Evolutionary conservation across 139 green algal genomes (phyloP).

Genomic region (Chlamydomonas eustigma): DNA sequence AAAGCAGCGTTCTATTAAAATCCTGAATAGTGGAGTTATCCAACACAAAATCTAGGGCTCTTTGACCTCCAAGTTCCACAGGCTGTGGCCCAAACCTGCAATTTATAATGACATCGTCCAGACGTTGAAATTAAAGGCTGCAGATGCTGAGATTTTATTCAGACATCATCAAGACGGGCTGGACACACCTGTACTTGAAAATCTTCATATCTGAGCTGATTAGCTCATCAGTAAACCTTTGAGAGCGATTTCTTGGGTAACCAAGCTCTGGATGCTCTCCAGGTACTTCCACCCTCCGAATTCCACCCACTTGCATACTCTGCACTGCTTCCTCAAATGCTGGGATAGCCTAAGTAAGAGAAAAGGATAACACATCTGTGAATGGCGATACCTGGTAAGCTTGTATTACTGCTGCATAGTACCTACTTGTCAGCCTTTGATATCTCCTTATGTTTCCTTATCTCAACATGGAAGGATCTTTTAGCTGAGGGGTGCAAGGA

Average conservation of each 20-base stretch:
- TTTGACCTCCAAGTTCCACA: constrained; percentile 60
- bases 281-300: constrained; percentile 55
- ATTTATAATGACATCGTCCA: too few species aligned
- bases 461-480: background rate
- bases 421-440: background rate
- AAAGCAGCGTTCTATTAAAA: constrained; percentile 77
- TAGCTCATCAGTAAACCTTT: constrained; percentile 52
- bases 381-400: too few species aligned
- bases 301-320: constrained; percentile 20
- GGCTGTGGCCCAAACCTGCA: constrained; percentile 35
- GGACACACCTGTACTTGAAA: constrained; percentile 34
- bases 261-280: constrained; percentile 48
- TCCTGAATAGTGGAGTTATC: constrained; percentile 64
- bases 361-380: too few species aligned
- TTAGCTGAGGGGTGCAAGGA: too few species aligned
- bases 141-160: too few species aligned
- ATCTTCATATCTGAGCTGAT: constrained; percentile 37
- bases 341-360: background rate
- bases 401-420: too few species aligned
- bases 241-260: constrained; percentile 35
- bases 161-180: background rate
- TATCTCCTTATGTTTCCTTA: background rate
- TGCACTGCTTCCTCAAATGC: constrained; percentile 18
- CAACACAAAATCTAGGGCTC: constrained; percentile 88
- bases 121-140: too few species aligned